phyloP scores from a whole-genome alignment of 495 filamentous ascomycete species.

The Trichoderma asperelloides region DNA sequence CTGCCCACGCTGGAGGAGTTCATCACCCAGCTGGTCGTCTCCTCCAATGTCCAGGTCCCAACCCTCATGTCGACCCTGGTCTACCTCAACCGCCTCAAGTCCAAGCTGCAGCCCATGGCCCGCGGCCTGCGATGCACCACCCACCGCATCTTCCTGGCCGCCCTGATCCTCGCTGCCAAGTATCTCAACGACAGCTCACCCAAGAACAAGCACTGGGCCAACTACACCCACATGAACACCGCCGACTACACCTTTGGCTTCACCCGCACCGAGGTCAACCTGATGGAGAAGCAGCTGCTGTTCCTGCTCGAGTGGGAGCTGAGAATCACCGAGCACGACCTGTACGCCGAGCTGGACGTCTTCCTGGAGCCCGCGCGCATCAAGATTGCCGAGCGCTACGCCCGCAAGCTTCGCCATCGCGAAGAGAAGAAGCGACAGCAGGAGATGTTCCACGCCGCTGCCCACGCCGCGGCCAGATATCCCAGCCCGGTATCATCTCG shows the following conservation, averaged over 20 bases:
- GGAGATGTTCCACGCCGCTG: slow-evolving; percentile 17
- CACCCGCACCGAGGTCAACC: slow-evolving; percentile 87
- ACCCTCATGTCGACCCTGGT: slow-evolving; percentile 95
- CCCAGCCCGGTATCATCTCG: slow-evolving; percentile 28
- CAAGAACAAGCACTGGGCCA: slow-evolving; percentile 99
- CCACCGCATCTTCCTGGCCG: slow-evolving; percentile 92
- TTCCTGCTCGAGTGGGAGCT: slow-evolving; percentile 92
- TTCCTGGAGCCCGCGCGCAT: slow-evolving; percentile 78
- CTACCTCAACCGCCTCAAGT: slow-evolving; percentile 77
- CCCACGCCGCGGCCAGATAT: slow-evolving; percentile 16
- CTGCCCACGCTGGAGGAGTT: slow-evolving; percentile 81
- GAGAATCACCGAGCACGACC: slow-evolving; percentile 71
- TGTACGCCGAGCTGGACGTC: slow-evolving; percentile 76
- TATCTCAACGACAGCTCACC: slow-evolving; percentile 97
- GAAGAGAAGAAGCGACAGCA: slow-evolving; percentile 29
- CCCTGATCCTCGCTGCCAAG: slow-evolving; percentile 88
- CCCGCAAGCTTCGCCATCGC: slow-evolving; percentile 32
- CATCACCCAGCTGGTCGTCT: slow-evolving; percentile 80
- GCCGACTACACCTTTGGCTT: slow-evolving; percentile 80
- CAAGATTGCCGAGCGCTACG: slow-evolving; percentile 29
- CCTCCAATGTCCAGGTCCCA: slow-evolving; percentile 92
- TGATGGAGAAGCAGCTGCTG: slow-evolving; percentile 97
- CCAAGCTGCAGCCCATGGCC: slow-evolving; percentile 81
- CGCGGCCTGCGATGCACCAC: slow-evolving; percentile 97
- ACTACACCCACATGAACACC: slow-evolving; percentile 63